Evolutionary conservation across 345 rosid species (phyloP).

Genomic region (Linum tenue): DNA sequence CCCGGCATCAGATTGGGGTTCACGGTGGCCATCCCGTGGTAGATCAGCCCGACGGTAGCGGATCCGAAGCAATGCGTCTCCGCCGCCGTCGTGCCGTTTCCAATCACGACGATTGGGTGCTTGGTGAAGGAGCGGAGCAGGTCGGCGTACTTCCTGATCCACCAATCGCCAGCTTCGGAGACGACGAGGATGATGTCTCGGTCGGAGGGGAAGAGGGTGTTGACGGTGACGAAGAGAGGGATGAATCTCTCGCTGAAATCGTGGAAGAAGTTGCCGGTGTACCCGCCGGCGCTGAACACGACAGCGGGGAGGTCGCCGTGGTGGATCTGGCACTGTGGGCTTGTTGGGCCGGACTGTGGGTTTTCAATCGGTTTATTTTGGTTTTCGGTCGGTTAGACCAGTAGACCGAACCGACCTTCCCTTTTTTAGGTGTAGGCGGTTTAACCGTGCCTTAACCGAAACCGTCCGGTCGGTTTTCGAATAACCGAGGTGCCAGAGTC

Average conservation of each 20-base stretch:
- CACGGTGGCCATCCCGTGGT: constrained; percentile 41
- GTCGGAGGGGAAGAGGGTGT: constrained; percentile 20
- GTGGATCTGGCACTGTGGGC: constrained; percentile 22
- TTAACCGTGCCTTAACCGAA: too few species aligned
- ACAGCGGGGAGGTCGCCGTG: constrained; percentile 48
- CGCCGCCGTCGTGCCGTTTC: constrained; percentile 22
- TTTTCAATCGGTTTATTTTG: too few species aligned
- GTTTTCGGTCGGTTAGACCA: too few species aligned
- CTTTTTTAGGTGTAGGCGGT: too few species aligned
- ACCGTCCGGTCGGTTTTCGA: too few species aligned
- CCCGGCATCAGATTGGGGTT: constrained; percentile 28
- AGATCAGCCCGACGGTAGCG: constrained; percentile 36
- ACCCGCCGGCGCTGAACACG: constrained; percentile 52
- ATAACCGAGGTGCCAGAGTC: too few species aligned
- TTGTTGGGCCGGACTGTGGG: constrained; percentile 19
- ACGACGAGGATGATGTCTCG: constrained; percentile 42
- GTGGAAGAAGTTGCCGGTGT: constrained; percentile 58
- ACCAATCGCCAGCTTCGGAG: constrained; percentile 36
- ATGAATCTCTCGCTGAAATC: constrained; percentile 56
- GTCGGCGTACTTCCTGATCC: constrained; percentile 42
- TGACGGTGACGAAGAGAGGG: constrained; percentile 53
- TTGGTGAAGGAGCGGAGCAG: constrained; percentile 31
- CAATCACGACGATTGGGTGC: constrained; percentile 36
- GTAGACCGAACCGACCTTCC: too few species aligned
- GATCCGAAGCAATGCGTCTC: constrained; percentile 40